Percentiles rank a stretch among this genome's conserved stretches.
phyloP scores from a whole-genome alignment of 148 eudicot genomes.

The Chenopodium quinoa region DNA sequence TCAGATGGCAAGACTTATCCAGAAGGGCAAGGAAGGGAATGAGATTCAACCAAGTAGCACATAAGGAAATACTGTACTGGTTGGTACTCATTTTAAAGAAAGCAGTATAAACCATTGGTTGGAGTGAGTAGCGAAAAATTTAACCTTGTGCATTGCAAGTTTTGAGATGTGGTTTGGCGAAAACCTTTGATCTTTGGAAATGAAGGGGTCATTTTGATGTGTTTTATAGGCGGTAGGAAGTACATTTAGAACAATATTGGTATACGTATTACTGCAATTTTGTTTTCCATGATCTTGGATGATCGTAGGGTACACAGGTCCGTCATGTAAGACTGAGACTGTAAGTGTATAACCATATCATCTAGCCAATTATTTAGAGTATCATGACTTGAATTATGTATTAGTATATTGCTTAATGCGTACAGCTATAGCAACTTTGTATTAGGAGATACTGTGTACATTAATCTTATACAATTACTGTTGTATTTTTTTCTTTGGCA shows the following conservation, averaged over 20 bases:
- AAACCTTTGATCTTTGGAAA: neutral
- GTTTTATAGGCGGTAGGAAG: slow-evolving; percentile 1
- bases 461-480: too few species aligned
- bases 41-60: slow-evolving; percentile 21
- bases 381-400: too few species aligned
- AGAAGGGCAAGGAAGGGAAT: slow-evolving; percentile 12
- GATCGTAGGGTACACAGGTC: neutral
- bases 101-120: neutral
- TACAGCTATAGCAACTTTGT: too few species aligned
- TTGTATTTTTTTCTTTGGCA: too few species aligned
- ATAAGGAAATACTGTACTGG: slow-evolving; percentile 8
- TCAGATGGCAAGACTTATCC: slow-evolving; percentile 22
- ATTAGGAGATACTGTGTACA: too few species aligned
- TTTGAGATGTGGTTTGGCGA: neutral
- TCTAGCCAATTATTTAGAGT: too few species aligned
- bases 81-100: neutral
- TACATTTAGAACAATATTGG: neutral
- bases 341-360: too few species aligned
- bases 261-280: neutral
- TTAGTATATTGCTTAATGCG: too few species aligned
- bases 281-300: neutral
- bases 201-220: neutral
- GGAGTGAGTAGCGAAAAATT: neutral
- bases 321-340: too few species aligned
- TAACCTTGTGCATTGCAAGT: neutral